Evolutionary conservation across 495 filamentous ascomycete genomes (phyloP), one percentile per base, ranked within the genome.

Genomic region (Cairneyella variabilis): DNA sequence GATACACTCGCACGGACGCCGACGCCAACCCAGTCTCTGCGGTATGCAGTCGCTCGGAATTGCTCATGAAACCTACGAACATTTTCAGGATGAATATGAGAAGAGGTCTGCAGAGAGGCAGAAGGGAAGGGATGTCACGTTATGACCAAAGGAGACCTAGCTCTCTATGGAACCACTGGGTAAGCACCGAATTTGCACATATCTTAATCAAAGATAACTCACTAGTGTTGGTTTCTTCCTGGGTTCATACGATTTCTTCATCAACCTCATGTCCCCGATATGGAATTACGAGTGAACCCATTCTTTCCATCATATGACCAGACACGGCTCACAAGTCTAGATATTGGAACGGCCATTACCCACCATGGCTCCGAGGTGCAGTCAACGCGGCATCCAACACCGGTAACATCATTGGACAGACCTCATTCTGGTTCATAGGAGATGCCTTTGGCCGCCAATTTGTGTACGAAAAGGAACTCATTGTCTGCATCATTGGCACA

Each of bases 381-480:
- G 17, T 89, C 68, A 90, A 90, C 62, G 78, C 83, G 3, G 77
- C 85, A 10, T 88, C 84, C 10, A 86, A 80, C 43, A 82, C 75
- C n/a, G 86, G 86, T 2, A n/a, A 34, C n/a, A 76, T 89, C 42
- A 66, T 88, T 45, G 88, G 88, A 27, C 88, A 91, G 63, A 61
- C 90, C 10, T 69, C 77, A 26, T 91, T 92, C 56, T 88, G 88
- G 36, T 84, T 77, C 66, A 66, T 90, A 6, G 88, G 86, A 27
- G 88, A 91, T 69, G 67, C 75, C n/a, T 76, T 88, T 54, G 88
- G 88, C 30, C 77, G 88, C 26, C 88, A 86, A 63, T 78, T 73
- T 38, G 86, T 92, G 70, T 92, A 91, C 61, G 88, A 88, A 3
- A 74, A 90, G 42, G 88, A 90, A 64, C 72, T 91, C 39, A 85